phyloP scores from a whole-genome alignment of 768 basidiomycete species.

The Agaricus blazei region DNA sequence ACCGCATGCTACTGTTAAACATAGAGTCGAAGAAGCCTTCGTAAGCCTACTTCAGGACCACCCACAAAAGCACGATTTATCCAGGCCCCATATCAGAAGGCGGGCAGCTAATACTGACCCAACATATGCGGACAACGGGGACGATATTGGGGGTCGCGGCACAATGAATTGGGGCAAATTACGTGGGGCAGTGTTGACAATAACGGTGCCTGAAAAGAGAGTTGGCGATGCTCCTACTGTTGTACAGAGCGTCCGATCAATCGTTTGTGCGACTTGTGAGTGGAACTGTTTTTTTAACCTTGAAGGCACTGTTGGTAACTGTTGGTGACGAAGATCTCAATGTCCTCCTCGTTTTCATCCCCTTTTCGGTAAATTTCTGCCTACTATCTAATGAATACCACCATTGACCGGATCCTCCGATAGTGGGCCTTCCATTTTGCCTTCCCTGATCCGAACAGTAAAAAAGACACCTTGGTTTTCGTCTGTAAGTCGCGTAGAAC shows the following conservation, averaged over 20 bases:
- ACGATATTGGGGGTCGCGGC: neutral
- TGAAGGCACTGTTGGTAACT: neutral
- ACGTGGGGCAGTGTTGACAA: constrained; percentile 6
- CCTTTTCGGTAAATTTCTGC: constrained; percentile 48
- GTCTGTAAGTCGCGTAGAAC: constrained; percentile 47
- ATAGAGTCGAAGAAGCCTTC: no score
- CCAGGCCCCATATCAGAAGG: no score
- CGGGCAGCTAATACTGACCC: no score
- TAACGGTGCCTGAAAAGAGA: constrained; percentile 33
- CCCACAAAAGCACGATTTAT: no score
- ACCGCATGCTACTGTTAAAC: no score
- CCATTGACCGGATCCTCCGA: neutral
- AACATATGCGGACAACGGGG: no score
- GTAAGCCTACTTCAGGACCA: no score
- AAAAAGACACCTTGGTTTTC: constrained; percentile 59
- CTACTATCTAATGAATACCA: neutral
- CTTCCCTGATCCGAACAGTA: constrained; percentile 27
- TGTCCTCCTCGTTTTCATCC: constrained; percentile 63
- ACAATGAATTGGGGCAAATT: neutral
- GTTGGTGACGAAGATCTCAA: constrained; percentile 50
- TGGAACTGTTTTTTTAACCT: neutral
- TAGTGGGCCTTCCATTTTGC: constrained; percentile 76
- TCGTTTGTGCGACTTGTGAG: constrained; percentile 56
- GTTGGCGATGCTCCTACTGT: constrained; percentile 42
- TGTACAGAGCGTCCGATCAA: constrained; percentile 43